Evolutionary conservation across 116 monocot species (phyloP).

Genomic region (Zostera marina): DNA sequence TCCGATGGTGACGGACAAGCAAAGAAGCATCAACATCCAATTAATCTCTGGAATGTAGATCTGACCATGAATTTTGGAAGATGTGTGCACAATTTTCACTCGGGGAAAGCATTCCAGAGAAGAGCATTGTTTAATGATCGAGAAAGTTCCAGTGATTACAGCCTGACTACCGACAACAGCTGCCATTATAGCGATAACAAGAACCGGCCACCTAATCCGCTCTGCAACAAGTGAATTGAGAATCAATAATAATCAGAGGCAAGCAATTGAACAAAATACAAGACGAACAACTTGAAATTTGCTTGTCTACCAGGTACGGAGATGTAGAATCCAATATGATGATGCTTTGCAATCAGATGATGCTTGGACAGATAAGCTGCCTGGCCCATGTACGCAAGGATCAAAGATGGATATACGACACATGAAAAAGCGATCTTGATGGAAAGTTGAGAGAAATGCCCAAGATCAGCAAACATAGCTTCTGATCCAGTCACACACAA

Average conservation of each 20-base stretch:
- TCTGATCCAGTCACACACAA: slow-evolving; percentile 40
- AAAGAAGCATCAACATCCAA: slow-evolving; percentile 88
- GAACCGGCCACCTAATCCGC: slow-evolving; percentile 67
- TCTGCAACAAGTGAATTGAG: slow-evolving; percentile 19
- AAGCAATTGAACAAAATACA: neutral
- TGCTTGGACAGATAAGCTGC: slow-evolving; percentile 77
- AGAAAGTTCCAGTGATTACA: slow-evolving; percentile 85
- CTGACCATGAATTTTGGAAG: slow-evolving; percentile 70
- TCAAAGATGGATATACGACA: slow-evolving; percentile 79
- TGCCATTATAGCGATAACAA: slow-evolving; percentile 67
- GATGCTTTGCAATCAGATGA: neutral
- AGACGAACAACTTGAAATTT: neutral
- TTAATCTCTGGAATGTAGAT: slow-evolving; percentile 96
- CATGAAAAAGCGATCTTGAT: slow-evolving; percentile 89
- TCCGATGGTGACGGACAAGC: slow-evolving; percentile 69
- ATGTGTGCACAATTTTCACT: slow-evolving; percentile 81
- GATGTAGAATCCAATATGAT: slow-evolving; percentile 61
- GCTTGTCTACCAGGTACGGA: slow-evolving; percentile 83
- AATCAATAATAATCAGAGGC: neutral
- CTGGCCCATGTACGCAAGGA: slow-evolving; percentile 98
- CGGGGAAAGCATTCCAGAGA: slow-evolving; percentile 73
- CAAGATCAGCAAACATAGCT: slow-evolving; percentile 98
- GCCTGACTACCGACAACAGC: slow-evolving; percentile 89
- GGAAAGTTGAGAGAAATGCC: slow-evolving; percentile 89
- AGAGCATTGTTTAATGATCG: slow-evolving; percentile 87